Evolutionary conservation across 1,284 basidiomycete species (phyloP).

Genomic region (Leccinum solheimii): DNA sequence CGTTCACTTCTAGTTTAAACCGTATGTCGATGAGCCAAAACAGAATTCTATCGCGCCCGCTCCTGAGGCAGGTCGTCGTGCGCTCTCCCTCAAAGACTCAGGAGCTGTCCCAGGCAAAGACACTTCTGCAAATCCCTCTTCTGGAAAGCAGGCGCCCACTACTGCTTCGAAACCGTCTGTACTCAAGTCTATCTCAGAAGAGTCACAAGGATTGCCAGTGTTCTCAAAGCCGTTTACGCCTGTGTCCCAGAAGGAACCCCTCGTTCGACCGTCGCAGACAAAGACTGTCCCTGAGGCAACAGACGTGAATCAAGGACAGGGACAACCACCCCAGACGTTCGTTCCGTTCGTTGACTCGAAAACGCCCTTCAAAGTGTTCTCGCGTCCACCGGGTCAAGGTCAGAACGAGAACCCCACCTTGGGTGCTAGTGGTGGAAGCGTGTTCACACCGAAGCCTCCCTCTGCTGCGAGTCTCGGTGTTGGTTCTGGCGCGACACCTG

Average conservation of each 20-base stretch:
- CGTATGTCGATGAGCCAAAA: slow-evolving; percentile 46
- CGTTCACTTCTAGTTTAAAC: slow-evolving; percentile 42
- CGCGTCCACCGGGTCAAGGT: slow-evolving; percentile 49
- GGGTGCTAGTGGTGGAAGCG: slow-evolving; percentile 21
- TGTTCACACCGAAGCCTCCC: slow-evolving; percentile 49
- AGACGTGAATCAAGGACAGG: slow-evolving; percentile 14
- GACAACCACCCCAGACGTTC: slow-evolving; percentile 37
- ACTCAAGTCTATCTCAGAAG: slow-evolving; percentile 32
- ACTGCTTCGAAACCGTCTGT: slow-evolving; percentile 33
- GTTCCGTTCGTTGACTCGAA: slow-evolving; percentile 54
- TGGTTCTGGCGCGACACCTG: slow-evolving; percentile 5
- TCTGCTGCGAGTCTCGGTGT: slow-evolving; percentile 10
- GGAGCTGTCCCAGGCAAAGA: slow-evolving; percentile 31
- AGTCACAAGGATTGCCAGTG: slow-evolving; percentile 39
- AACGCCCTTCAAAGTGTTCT: slow-evolving; percentile 72
- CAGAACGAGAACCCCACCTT: slow-evolving; percentile 39
- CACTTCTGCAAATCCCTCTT: slow-evolving; percentile 5
- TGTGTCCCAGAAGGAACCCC: slow-evolving; percentile 41
- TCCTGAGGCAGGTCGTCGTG: slow-evolving; percentile 38
- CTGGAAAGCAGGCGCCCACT: slow-evolving; percentile 20
- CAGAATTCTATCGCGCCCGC: slow-evolving; percentile 26
- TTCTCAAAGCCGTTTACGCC: slow-evolving; percentile 67
- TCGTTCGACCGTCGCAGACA: slow-evolving; percentile 28
- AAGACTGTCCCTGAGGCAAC: slow-evolving; percentile 24
- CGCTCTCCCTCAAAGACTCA: slow-evolving; percentile 40